Percentiles rank a stretch among this genome's conserved stretches.
phyloP scores from a whole-genome alignment of 371 early-diverging fungal genomes.

The Mycotypha africana region DNA sequence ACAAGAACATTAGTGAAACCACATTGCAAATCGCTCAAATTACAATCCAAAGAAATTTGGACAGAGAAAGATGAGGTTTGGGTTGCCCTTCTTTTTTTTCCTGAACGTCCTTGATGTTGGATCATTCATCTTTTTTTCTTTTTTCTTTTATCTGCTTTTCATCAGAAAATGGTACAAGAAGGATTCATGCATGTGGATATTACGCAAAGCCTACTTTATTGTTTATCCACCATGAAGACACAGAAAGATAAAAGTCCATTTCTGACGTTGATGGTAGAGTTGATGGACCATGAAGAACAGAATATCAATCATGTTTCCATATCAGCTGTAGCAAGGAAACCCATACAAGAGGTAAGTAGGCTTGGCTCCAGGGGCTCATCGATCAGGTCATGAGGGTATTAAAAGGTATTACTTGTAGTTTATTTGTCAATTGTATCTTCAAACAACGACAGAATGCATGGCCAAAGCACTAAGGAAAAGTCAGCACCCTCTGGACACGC shows the following conservation, averaged over 20 bases:
- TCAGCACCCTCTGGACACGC: slow-evolving; percentile 6
- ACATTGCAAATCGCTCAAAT: slow-evolving; percentile 5
- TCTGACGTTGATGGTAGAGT: slow-evolving; percentile 9
- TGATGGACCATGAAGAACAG: slow-evolving; percentile 11
- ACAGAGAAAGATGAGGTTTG: slow-evolving; percentile 2
- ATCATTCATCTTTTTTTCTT: too few relatives aligned
- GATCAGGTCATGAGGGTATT: not conserved
- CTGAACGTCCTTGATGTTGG: not conserved
- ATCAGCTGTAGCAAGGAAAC: slow-evolving; percentile 11
- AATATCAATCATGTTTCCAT: slow-evolving; percentile 21
- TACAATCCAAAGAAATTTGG: slow-evolving; percentile 14
- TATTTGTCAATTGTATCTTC: slow-evolving; percentile 16
- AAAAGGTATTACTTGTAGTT: slow-evolving; percentile 2
- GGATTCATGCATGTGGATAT: slow-evolving; percentile 23
- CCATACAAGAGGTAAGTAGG: slow-evolving; percentile 7
- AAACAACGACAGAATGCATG: slow-evolving; percentile 15
- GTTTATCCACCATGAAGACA: not conserved
- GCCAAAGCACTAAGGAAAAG: slow-evolving; percentile 10
- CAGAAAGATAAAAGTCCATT: too few relatives aligned
- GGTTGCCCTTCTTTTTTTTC: not conserved
- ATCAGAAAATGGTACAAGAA: slow-evolving; percentile 7
- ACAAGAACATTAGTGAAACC: slow-evolving; percentile 15
- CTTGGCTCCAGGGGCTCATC: too few relatives aligned
- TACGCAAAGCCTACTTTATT: slow-evolving; percentile 2
- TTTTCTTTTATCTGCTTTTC: too few relatives aligned